Base-by-base conservation (phyloP, 1,284 basidiomycete genomes). In the Austroboletus niveus region DNA sequence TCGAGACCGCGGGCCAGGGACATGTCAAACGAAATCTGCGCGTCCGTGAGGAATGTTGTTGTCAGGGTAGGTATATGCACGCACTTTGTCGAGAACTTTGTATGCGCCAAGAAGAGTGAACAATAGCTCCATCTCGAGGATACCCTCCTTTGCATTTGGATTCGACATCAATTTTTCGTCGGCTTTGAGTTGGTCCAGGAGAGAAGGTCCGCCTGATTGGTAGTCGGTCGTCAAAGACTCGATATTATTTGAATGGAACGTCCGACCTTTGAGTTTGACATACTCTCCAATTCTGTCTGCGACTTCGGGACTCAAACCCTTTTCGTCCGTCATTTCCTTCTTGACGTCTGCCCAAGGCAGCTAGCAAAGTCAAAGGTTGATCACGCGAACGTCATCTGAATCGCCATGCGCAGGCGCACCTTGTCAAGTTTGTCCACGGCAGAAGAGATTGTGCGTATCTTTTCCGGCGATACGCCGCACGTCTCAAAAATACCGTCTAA, bases 401-500 rank as follows among this genome's bases (percentile, higher is more conserved):
- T 14, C n/a, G 12, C 36, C 42, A 38, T 34, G 6, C 6, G 30
- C 44, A 30, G 11, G 58, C 68, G 22, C 59, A 89, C 89, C 83
- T 99, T 99, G 79, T 99, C 97, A 24, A 99, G 83, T 72, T 99
- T 99, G 74, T 99, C 96, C 10, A 99, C 96, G 0, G 96, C 96
- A 11, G 92, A 96, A 1, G 94, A 97, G 62, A 98, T 98, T n/a
- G 87, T 76, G 11, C 96, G 83, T 54, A 92, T 95, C 76, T 97
- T 98, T 44, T 94, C 93, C 30, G 76, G 65, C 1, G 95, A 92
- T 1, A 99, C 96, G 49, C 97, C 97, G 62, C 96, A 98, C 8
- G 98, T 87, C 69, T 92, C 89, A 66, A 99, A 99, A 59, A 99
- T 89, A 45, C 95, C 97, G 68, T 99, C 97, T 22, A 99, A 79